Base-by-base conservation (phyloP, 78 protist genomes). In the Dictyostelium capitatum region DNA sequence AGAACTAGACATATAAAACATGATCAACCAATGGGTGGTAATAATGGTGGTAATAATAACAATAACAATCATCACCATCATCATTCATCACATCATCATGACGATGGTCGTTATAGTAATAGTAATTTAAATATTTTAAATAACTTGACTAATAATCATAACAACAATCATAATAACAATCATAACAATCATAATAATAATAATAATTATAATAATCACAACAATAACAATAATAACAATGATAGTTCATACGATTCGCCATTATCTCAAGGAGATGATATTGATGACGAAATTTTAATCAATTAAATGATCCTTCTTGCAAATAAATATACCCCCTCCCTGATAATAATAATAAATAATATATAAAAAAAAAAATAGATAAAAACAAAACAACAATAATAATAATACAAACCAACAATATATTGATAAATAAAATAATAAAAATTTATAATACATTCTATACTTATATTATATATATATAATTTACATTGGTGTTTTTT, bases 1-100 rank as follows among this genome's bases (percentile, higher is more conserved):
- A 56, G 93, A 77, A 87, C 93, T 25, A 87, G 93, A 87, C 93
- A 87, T 30, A 30, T 54, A 4, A 79, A 79, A 54, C 72, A 43
- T 23, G 83, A 47, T 56, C 32, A 12, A 11, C 62, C 20, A 41
- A 23, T 19, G 19, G n/a, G 41, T 32, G 9, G 11, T 10, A 32
- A 3, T 37, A 56, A 1, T 20, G 41, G 1, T 20, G 12, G 20
- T 23, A 78, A 3, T 9, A 6, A 19, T 54, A 65, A 69, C 0
- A 72, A 46, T 32, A 47, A 30, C 25, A 64, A 48, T 8, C 19
- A 10, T 43, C 19, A 23, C 20, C 50, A 73, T 73, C 50, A 37
- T 48, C 41, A 41, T 75, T 75, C 54, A 23, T 48, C 56, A 25
- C 32, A 19, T 19, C 41, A 41, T 10, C 17, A 23, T 4, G n/a